Evolutionary conservation across 352 stramenopile species (phyloP), one percentile per base, ranked within the genome.

Genomic region (Globisporangium polare): DNA sequence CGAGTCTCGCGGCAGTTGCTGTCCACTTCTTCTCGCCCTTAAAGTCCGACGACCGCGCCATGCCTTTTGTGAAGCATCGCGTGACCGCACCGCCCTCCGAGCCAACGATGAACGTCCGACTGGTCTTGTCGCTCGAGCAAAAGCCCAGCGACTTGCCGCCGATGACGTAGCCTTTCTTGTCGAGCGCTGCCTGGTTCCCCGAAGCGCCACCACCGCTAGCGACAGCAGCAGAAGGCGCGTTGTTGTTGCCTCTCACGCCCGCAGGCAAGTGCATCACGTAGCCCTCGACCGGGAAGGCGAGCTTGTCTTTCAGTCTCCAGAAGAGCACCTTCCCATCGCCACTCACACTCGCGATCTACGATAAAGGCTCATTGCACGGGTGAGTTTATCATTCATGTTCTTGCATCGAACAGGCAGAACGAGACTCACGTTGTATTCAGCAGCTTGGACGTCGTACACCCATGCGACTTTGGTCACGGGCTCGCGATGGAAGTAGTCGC

Each of bases 401-500:
- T n/a, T n/a, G n/a, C n/a, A 46, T 24, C 37, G 12, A 3, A 1
- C 20, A 22, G 15, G 26, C 24, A 53, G 6, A 12, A 22, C 5
- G 15, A 41, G 3, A 15, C 50, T 47, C 67, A 89, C 78, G 54
- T 92, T 90, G 69, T 94, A 92, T 24, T 94, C 78, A 12, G 71
- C 70, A n/a, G 68, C 73, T 60, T 79, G 77, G 33, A 85, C 70
- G 50, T 94, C 82, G 51, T 89, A 94, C 33, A 96, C 79, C 73
- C 83, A 96, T 7, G 79, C 70, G 31, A 96, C 78, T 60, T 90
- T 86, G 24, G 86, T 89, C 15, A 97, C 80, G 1, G 88, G 88
- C 62, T 97, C 86, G 41, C 87, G 78, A 62, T 96, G 89, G 62
- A 92, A 95, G 60, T 94, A 92, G 59, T 97, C 89, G n/a, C 86